Percentiles rank a stretch among this genome's conserved stretches.
phyloP scores from a whole-genome alignment of 1,139 yeast genomes.

The Yamadazyma siamensis region DNA sequence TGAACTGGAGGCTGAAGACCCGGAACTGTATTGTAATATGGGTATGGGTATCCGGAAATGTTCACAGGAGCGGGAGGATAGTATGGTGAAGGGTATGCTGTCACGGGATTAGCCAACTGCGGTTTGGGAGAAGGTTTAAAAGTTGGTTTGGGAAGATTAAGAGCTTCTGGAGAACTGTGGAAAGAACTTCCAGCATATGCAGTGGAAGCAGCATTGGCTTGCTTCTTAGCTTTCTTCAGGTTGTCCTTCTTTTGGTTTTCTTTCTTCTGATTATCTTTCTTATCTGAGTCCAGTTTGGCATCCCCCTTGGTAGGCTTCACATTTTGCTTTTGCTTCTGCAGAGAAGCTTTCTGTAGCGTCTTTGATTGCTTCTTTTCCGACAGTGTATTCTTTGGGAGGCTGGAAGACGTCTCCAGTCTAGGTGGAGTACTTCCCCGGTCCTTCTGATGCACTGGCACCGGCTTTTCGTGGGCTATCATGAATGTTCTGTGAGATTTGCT shows the following conservation, averaged over 20 bases:
- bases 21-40: too few relatives aligned
- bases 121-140: slow-evolving; percentile 28
- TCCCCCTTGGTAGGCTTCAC: not conserved
- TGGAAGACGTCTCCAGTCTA: slow-evolving; percentile 31
- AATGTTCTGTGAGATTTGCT: too few relatives aligned
- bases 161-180: slow-evolving; percentile 56
- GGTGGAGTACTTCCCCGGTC: too few relatives aligned
- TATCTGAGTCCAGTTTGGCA: not conserved
- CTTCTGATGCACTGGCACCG: too few relatives aligned
- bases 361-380: slow-evolving; percentile 5
- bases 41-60: not conserved
- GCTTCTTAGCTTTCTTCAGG: too few relatives aligned
- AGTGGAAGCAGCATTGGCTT: too few relatives aligned
- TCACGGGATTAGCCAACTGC: slow-evolving; percentile 19
- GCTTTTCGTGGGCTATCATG: too few relatives aligned
- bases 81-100: slow-evolving; percentile 10
- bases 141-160: slow-evolving; percentile 55
- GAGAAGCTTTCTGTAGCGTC: too few relatives aligned
- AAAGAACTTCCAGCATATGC: slow-evolving; percentile 59
- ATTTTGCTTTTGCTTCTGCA: slow-evolving; percentile 2
- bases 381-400: slow-evolving; percentile 36
- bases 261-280: slow-evolving; percentile 8
- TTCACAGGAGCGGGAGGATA: slow-evolving; percentile 3
- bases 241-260: too few relatives aligned
- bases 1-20: slow-evolving; percentile 1